These are phyloP conservation scores for Thamnidium elegans DNA, from an alignment of 192 early-diverging fungal genomes.

Conservation along the genomic window DNA sequence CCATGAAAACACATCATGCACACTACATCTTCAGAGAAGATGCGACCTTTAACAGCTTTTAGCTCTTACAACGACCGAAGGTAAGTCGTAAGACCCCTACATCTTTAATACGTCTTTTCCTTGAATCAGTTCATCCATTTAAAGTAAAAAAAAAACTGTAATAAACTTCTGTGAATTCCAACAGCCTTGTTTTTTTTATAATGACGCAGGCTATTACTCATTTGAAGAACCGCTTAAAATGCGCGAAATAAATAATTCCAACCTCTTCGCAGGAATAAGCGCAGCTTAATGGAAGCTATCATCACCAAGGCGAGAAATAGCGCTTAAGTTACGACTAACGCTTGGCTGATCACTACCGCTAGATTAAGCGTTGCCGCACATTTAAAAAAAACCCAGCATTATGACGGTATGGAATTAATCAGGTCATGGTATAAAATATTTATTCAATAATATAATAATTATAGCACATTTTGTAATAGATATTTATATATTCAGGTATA, in stretches of 20 bases:
- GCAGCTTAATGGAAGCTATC: slow-evolving; percentile 2
- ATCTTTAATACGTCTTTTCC: slow-evolving; percentile 16
- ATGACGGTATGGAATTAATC: no score
- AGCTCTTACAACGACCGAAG: slow-evolving; percentile 16
- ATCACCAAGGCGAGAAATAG: no score
- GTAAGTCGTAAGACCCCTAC: slow-evolving; percentile 17
- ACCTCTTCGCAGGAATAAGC: slow-evolving; percentile 1
- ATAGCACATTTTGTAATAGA: no score
- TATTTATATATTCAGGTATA: no score
- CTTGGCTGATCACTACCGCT: no score
- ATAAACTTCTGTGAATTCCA: background rate
- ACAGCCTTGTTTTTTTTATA: no score
- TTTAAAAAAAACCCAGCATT: no score
- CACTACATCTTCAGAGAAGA: slow-evolving; percentile 16
- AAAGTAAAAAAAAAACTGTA: background rate
- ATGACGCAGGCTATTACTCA: slow-evolving; percentile 1
- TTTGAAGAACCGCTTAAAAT: background rate
- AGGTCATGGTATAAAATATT: no score
- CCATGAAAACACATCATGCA: slow-evolving; percentile 12
- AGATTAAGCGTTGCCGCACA: no score
- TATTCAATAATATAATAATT: no score
- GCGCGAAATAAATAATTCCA: background rate
- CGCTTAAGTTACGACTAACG: no score
- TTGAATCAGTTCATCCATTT: slow-evolving; percentile 11
- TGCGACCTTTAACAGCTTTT: slow-evolving; percentile 11